phyloP scores from a whole-genome alignment of 495 filamentous ascomycete genomes.

The Aspergillus heteromorphus region DNA sequence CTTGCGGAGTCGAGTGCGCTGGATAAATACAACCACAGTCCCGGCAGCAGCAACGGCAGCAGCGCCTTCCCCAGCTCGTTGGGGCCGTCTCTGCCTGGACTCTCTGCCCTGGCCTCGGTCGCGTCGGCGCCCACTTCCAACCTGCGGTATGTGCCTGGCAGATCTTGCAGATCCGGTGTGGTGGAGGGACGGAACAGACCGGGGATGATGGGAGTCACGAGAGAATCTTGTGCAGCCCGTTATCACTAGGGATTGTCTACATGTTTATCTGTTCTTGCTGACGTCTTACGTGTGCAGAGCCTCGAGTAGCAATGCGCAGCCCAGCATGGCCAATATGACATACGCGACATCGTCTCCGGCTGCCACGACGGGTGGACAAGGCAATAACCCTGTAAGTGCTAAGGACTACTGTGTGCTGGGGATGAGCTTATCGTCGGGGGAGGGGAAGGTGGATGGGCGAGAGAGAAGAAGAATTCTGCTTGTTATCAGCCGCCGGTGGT shows the following conservation, averaged over 20 bases:
- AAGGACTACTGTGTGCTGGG: not conserved
- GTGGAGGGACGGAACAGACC: not conserved
- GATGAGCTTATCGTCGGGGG: constrained; percentile 8
- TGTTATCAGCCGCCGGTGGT: constrained; percentile 30
- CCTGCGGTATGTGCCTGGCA: constrained; percentile 49
- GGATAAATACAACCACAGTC: constrained; percentile 18
- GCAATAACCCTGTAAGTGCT: constrained; percentile 61
- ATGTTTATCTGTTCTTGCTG: constrained; percentile 19
- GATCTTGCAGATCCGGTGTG: no score
- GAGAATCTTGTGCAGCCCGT: not conserved
- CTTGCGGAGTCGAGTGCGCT: constrained; percentile 28
- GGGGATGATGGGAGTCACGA: not conserved
- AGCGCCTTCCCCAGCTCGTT: constrained; percentile 25
- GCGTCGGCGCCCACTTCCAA: constrained; percentile 59
- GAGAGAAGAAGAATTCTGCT: no score
- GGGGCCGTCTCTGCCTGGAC: constrained; percentile 48
- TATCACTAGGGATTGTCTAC: not conserved
- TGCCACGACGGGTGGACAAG: constrained; percentile 60
- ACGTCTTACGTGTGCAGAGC: constrained; percentile 36
- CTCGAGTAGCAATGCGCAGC: constrained; percentile 44
- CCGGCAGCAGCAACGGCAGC: constrained; percentile 19
- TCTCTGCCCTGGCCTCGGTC: constrained; percentile 59
- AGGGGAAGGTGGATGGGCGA: no score
- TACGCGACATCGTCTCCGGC: constrained; percentile 64
- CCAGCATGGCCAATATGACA: constrained; percentile 51